Conservation (phyloP, 345 rosid genomes). For the Citrus inodora region DNA sequence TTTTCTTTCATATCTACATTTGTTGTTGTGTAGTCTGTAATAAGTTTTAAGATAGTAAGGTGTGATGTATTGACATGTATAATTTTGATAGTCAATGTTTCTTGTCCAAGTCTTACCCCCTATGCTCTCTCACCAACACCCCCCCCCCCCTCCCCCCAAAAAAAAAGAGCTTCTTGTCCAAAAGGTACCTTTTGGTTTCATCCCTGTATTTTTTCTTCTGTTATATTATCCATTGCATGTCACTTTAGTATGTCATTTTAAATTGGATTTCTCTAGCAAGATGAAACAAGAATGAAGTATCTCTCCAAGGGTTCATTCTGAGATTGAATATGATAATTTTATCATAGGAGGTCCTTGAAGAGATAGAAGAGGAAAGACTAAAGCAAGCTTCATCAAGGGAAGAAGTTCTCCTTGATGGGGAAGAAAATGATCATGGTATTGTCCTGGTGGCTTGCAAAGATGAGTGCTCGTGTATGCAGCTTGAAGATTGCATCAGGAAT, state of each 20-base stretch:
- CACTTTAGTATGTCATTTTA: not conserved
- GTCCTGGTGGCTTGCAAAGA: constrained; percentile 94
- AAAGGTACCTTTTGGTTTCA: not conserved
- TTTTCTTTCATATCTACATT: constrained; percentile 29
- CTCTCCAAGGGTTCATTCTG: not conserved
- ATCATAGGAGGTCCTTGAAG: constrained; percentile 77
- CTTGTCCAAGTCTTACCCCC: not conserved
- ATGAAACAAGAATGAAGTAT: not conserved
- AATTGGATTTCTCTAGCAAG: not conserved
- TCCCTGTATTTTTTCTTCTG: not conserved
- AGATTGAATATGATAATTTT: constrained; percentile 15
- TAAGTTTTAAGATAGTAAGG: not conserved
- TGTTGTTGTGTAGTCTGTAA: not conserved
- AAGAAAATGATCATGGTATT: constrained; percentile 48
- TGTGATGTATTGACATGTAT: not conserved
- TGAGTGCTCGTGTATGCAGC: constrained; percentile 94
- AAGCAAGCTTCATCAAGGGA: constrained; percentile 39
- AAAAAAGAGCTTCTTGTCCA: not conserved
- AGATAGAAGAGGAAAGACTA: constrained; percentile 76
- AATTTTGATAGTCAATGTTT: not conserved
- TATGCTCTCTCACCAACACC: too few species aligned
- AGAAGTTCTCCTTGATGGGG: constrained; percentile 34
- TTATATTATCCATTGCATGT: not conserved
- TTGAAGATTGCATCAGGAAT: constrained; percentile 77
- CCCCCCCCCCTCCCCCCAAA: too few species aligned